These are phyloP conservation scores for Sporothrix variecibatus DNA, from an alignment of 2,329 filamentous ascomycete species.

Conservation along the genomic window DNA sequence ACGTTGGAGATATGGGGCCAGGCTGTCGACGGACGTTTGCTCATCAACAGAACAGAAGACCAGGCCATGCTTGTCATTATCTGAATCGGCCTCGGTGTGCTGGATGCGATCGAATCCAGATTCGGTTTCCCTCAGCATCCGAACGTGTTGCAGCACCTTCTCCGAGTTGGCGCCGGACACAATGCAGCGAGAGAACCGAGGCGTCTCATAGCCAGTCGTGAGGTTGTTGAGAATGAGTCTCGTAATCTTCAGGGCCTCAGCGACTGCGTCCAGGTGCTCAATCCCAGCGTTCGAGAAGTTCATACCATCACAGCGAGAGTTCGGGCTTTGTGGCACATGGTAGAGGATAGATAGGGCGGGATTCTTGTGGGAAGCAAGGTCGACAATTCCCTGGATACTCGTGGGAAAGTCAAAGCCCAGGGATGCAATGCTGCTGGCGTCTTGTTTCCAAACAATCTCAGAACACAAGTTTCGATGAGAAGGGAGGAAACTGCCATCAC, in stretches of 20 bases:
- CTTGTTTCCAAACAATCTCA: slow-evolving; percentile 50
- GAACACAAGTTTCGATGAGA: slow-evolving; percentile 53
- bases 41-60: slow-evolving; percentile 17
- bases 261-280: slow-evolving; percentile 32
- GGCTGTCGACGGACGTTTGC: not conserved
- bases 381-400: slow-evolving; percentile 36
- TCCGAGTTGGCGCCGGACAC: slow-evolving; percentile 32
- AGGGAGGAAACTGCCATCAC: slow-evolving; percentile 46
- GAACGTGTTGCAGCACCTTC: slow-evolving; percentile 12
- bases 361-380: slow-evolving; percentile 44
- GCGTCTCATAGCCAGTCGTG: slow-evolving; percentile 33
- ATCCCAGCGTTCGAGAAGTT: not conserved
- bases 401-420: slow-evolving; percentile 13
- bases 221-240: slow-evolving; percentile 37
- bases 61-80: slow-evolving; percentile 1
- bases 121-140: not conserved
- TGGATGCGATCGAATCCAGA: slow-evolving; percentile 23
- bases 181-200: slow-evolving; percentile 41
- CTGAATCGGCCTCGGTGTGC: not conserved
- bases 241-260: slow-evolving; percentile 26
- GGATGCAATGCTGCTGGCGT: slow-evolving; percentile 36
- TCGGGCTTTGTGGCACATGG: slow-evolving; percentile 4
- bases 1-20: not conserved
- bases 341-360: slow-evolving; percentile 45
- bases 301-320: not conserved